Percentiles rank a stretch among this genome's conserved stretches.
phyloP scores from a whole-genome alignment of 345 rosid species.

The Pugionium dolabratum region DNA sequence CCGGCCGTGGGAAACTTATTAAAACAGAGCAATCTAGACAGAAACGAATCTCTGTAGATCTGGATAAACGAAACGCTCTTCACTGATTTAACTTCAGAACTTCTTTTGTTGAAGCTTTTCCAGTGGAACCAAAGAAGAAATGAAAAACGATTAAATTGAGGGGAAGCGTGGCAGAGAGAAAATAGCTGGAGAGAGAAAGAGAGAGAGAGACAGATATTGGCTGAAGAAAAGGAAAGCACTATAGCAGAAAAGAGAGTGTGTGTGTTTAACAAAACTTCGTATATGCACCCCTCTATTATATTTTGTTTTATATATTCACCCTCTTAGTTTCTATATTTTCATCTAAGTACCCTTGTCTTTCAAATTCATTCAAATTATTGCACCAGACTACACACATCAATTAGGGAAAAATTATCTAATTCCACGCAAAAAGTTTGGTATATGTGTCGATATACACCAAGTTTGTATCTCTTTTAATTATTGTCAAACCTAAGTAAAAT shows the following conservation, averaged over 20 bases:
- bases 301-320: neutral
- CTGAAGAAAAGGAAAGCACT: slow-evolving; percentile 10
- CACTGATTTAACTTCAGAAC: neutral
- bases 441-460: no score
- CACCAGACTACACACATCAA: no score
- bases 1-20: slow-evolving; percentile 2
- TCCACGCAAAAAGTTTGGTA: no score
- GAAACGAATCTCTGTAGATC: slow-evolving; percentile 32
- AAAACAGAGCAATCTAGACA: neutral
- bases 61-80: slow-evolving; percentile 19
- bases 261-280: neutral
- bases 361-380: neutral
- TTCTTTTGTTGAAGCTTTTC: neutral
- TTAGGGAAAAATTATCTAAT: no score
- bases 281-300: neutral
- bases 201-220: neutral
- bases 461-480: no score
- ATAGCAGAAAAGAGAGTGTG: neutral
- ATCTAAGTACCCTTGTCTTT: neutral
- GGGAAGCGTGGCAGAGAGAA: slow-evolving; percentile 28
- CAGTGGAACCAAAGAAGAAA: slow-evolving; percentile 18
- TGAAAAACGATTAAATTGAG: slow-evolving; percentile 28
- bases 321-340: neutral
- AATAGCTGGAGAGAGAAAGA: slow-evolving; percentile 35
- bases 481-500: no score